Conservation (phyloP, 2,329 filamentous ascomycete species). For the Diplodia corticola region DNA sequence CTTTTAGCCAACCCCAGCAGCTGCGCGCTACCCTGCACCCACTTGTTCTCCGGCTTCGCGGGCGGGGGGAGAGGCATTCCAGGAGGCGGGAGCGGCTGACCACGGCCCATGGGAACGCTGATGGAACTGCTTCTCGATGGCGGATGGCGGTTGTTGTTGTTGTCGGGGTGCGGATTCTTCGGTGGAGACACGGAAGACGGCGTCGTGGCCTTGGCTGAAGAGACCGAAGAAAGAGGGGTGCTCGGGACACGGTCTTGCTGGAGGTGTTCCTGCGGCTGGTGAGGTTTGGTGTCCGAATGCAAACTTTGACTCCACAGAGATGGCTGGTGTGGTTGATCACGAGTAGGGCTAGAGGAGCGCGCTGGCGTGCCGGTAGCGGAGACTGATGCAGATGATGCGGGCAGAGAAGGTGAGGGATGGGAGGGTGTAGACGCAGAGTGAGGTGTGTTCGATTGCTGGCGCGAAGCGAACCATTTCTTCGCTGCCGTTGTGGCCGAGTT, state of each 20-base stretch:
- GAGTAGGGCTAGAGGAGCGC: not conserved
- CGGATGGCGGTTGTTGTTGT: not conserved
- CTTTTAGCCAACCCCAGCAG: conserved; percentile 30
- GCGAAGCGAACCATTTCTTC: conserved; percentile 60
- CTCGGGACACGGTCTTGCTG: not conserved
- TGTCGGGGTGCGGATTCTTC: not conserved
- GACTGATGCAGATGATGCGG: not conserved
- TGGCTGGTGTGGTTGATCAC: not conserved
- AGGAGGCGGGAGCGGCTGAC: conserved; percentile 77
- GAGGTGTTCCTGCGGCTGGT: not conserved
- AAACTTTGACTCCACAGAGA: not conserved
- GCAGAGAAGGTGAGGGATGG: not conserved
- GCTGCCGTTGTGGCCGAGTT: conserved; percentile 56
- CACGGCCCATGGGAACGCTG: conserved; percentile 69
- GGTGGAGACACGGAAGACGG: not conserved
- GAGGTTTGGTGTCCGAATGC: not conserved
- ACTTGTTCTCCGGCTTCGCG: conserved; percentile 55
- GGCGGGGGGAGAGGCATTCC: conserved; percentile 75
- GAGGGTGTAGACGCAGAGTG: not conserved
- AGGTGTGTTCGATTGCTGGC: conserved; percentile 27
- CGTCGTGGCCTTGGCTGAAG: not conserved
- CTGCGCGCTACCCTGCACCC: conserved; percentile 4
- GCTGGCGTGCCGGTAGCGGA: not conserved
- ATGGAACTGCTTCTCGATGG: not conserved
- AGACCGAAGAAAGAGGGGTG: not conserved